A percentile compares a stretch with the other conserved stretches of the same genome.
Conservation (phyloP, 495 filamentous ascomycete genomes). For the Aspergillus baeticus region DNA sequence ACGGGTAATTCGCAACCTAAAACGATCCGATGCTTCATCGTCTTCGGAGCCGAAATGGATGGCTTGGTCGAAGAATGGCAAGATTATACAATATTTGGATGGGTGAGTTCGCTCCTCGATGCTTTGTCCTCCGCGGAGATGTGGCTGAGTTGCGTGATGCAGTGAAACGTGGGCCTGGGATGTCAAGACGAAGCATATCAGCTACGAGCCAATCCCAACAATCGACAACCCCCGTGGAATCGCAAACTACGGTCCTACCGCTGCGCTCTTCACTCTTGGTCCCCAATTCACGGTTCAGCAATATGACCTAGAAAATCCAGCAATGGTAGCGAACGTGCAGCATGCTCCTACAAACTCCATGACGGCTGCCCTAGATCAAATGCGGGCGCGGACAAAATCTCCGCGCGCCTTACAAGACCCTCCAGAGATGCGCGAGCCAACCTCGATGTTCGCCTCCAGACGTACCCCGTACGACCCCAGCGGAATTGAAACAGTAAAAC, state of each 20-base stretch:
- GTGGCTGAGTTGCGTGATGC: constrained; percentile 18
- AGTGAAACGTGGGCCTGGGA: constrained; percentile 96
- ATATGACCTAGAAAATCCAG: constrained; percentile 83
- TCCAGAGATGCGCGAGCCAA: constrained; percentile 34
- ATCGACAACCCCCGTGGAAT: constrained; percentile 77
- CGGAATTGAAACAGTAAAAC: constrained; percentile 42
- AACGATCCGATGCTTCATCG: constrained; percentile 67
- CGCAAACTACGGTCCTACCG: constrained; percentile 83
- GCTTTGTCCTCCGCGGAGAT: neutral
- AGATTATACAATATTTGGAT: constrained; percentile 89
- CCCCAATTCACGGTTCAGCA: constrained; percentile 89
- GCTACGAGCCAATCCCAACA: constrained; percentile 83
- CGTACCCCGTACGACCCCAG: constrained; percentile 44
- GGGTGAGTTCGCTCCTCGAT: constrained; percentile 68
- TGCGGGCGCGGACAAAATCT: constrained; percentile 29
- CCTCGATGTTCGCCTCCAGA: constrained; percentile 17
- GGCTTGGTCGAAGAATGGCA: constrained; percentile 96
- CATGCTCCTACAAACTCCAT: constrained; percentile 73
- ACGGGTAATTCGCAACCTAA: constrained; percentile 84
- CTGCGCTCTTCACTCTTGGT: constrained; percentile 89
- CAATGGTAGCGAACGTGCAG: constrained; percentile 78
- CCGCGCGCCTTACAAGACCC: constrained; percentile 35
- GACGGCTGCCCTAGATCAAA: constrained; percentile 74
- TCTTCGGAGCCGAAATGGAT: constrained; percentile 87
- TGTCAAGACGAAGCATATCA: constrained; percentile 92